Evolutionary conservation across 1,284 basidiomycete species (phyloP), one percentile per base, ranked within the genome.

Genomic region (Pseudozyma sp.): DNA sequence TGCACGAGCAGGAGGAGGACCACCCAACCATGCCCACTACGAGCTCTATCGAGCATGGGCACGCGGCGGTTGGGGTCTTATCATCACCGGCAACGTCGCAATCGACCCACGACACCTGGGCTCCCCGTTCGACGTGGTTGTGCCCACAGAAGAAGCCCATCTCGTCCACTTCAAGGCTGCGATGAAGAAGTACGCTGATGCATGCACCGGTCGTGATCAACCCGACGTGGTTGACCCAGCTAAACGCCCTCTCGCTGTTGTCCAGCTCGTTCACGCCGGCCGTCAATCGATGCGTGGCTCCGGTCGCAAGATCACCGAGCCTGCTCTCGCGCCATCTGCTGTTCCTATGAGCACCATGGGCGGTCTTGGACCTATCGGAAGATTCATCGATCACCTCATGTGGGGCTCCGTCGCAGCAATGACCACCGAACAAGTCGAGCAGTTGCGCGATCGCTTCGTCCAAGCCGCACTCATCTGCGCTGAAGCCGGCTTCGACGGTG

Each of bases 191-290:
- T 82, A 75, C 40, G 80, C 80, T 5, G 65, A 72, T 12, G 73
- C 72, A 5, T 73, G 68, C 48, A 80, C 76, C 18, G 78, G 80
- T 35, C 49, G 59, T 12, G 76, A 70, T 42, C 64, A 71, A 52
- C 52, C 72, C 2, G 54, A 62, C 40, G 54, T 54, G 14, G 52
- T 75, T 2, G 89, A 67, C 87, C 87, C 10, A 52, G 64, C 25
- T 53, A 55, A 42, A 35, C 63, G 59, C 13, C 83, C 87, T 0
- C 74, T 87, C 1, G 81, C 84, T 0, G 76, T 89, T 19, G 90
- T 95, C 87, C 95, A 98, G 83, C 87, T 98, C 47, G 93, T 89
- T 40, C 95, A 98, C 82, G 87, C 90, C 0, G 95, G 95, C 3
- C 89, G 95, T 21, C 95, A 98, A 85, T 93, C 93, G 10, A 87